Evolutionary conservation across 1,284 basidiomycete genomes (phyloP), one percentile per base, ranked within the genome.

Genomic region (Puccinia horiana): DNA sequence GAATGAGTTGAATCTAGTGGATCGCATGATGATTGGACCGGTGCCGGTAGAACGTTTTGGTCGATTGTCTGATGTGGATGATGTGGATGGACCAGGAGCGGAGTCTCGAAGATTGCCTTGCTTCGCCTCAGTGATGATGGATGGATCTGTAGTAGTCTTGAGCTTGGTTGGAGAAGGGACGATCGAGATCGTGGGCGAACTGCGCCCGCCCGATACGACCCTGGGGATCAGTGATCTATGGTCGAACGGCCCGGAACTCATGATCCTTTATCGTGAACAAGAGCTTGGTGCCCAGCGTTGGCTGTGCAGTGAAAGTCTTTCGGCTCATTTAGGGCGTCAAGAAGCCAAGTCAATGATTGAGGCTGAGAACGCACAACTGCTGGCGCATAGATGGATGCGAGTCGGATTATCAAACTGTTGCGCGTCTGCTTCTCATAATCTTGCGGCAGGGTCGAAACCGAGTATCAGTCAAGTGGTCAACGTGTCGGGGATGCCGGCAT

Each of bases 11-110:
- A 65, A 47, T 32, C 18, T 77, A 40, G 44, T 67, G 20, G 61
- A 52, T 67, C 76, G 76, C 44, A 65, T 65, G 76, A 67, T 52
- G 44, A 65, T 77, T 5, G 76, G 76, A 23, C 16, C 76, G 29
- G 76, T 77, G 11, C 76, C 76, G n/a, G 54, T 77, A 44, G 76
- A 77, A 52, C 14, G 58, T 29, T 63, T 77, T 65, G 76, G 76
- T 26, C 58, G 76, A 49, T 65, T 77, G 37, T 26, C 76, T n/a
- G 61, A 67, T 49, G 14, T 77, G 26, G 76, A 77, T 5, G 8
- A 52, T 56, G 37, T 11, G 2, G 58, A 32, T 49, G 58, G 63
- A 32, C 37, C 23, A 16, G 52, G 26, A 26, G 54, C 11, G 54
- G 8, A 42, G 37, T 29, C 70, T 52, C 26, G 26, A 23, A 32